Percentiles rank a stretch among this genome's conserved stretches.
These are phyloP conservation scores for Phytophthora palmivora DNA, from an alignment of 352 stramenopile genomes.

Conservation along the genomic window DNA sequence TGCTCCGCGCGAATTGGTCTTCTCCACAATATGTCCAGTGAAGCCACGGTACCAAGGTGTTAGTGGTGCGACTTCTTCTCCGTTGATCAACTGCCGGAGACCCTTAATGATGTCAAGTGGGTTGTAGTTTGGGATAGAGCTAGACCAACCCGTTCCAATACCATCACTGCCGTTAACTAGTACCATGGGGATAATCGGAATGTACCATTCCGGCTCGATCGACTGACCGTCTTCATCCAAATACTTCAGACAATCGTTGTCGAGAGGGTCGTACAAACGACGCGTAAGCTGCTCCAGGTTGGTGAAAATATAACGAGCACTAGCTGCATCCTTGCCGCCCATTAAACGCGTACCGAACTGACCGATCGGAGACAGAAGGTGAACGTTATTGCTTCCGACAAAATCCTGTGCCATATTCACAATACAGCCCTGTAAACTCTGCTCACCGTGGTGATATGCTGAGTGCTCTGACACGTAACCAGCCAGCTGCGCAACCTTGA, in stretches of 20 bases:
- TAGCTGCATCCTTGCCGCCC: constrained; percentile 96
- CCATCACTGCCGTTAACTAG: constrained; percentile 97
- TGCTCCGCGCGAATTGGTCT: constrained; percentile 56
- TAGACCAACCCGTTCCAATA: constrained; percentile 97
- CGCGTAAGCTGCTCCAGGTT: constrained; percentile 90
- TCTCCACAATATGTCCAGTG: constrained; percentile 86
- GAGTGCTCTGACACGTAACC: constrained; percentile 98
- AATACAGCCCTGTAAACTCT: constrained; percentile 95
- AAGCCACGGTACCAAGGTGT: constrained; percentile 95
- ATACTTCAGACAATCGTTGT: constrained; percentile 93
- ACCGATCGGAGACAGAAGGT: constrained; percentile 94
- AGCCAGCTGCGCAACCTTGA: constrained; percentile 95
- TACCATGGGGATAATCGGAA: constrained; percentile 97
- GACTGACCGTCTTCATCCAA: constrained; percentile 92
- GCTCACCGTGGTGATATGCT: constrained; percentile 98
- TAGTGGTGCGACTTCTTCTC: constrained; percentile 63
- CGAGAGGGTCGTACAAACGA: constrained; percentile 86
- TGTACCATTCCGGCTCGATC: constrained; percentile 94
- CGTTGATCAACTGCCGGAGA: constrained; percentile 70
- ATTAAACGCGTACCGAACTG: constrained; percentile 98
- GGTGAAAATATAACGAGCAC: constrained; percentile 95
- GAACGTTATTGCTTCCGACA: constrained; percentile 98
- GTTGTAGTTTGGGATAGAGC: constrained; percentile 93
- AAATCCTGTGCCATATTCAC: constrained; percentile 99
- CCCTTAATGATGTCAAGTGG: constrained; percentile 89